Evolutionary conservation across 2,329 filamentous ascomycete genomes (phyloP).

Genomic region (Talaromyces sp.): DNA sequence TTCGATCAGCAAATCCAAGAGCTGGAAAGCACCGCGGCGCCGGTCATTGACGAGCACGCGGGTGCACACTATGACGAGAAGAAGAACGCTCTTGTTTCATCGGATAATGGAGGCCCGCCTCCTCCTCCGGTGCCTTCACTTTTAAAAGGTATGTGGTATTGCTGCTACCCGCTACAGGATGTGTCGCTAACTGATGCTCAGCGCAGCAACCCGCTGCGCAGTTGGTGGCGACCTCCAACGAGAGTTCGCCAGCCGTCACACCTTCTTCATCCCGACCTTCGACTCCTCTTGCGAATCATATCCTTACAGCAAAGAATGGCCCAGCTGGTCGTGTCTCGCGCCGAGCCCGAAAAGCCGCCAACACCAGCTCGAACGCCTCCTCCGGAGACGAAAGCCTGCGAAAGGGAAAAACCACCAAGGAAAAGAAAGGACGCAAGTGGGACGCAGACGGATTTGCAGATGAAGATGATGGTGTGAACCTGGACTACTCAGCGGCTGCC

Average conservation of each 20-base stretch:
- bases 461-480: slow-evolving; percentile 71
- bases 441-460: slow-evolving; percentile 82
- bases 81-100: slow-evolving; percentile 45
- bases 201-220: slow-evolving; percentile 44
- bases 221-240: slow-evolving; percentile 51
- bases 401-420: slow-evolving; percentile 50
- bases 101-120: slow-evolving; percentile 47
- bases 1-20: slow-evolving; percentile 90
- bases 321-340: slow-evolving; percentile 75
- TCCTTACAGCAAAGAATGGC: slow-evolving; percentile 68
- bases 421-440: slow-evolving; percentile 89
- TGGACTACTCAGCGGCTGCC: slow-evolving; percentile 80
- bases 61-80: slow-evolving; percentile 24
- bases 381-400: slow-evolving; percentile 77
- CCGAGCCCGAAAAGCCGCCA: slow-evolving; percentile 67
- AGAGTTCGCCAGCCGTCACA: slow-evolving; percentile 65
- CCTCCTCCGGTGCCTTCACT: slow-evolving; percentile 51
- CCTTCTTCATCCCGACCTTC: slow-evolving; percentile 74
- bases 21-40: slow-evolving; percentile 47
- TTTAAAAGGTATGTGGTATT: slow-evolving; percentile 39
- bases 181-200: slow-evolving; percentile 22
- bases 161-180: neutral
- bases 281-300: slow-evolving; percentile 64
- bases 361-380: slow-evolving; percentile 49
- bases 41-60: slow-evolving; percentile 38